phyloP scores from a whole-genome alignment of 139 green algal species.

The Asterochloris sp. region DNA sequence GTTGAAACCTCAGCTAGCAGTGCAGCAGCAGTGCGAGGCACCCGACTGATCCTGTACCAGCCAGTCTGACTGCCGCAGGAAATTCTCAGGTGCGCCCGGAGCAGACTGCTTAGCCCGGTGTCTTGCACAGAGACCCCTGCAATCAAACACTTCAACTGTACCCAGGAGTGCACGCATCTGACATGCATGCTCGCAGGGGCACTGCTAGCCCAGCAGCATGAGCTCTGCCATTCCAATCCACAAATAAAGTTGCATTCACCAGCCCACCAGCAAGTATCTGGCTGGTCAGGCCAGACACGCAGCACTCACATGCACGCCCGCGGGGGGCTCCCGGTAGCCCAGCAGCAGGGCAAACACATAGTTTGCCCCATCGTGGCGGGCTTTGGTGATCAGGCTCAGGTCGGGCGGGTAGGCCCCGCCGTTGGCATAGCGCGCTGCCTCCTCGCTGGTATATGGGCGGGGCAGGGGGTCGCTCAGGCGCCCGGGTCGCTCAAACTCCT shows the following conservation, averaged over 20 bases:
- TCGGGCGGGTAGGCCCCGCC: slow-evolving; percentile 98
- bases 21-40: no score
- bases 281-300: neutral
- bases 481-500: slow-evolving; percentile 92
- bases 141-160: no score
- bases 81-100: no score
- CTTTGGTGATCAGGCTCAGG: slow-evolving; percentile 95
- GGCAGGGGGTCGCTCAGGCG: slow-evolving; percentile 89
- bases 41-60: no score
- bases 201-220: neutral
- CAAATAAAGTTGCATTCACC: neutral
- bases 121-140: no score
- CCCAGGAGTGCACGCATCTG: neutral
- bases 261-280: neutral
- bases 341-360: slow-evolving; percentile 97
- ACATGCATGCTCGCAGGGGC: neutral
- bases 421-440: slow-evolving; percentile 92
- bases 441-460: slow-evolving; percentile 89
- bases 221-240: neutral
- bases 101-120: no score
- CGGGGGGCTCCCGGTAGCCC: slow-evolving; percentile 96
- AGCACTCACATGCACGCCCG: slow-evolving; percentile 75
- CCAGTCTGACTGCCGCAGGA: no score
- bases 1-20: no score
- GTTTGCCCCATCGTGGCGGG: slow-evolving; percentile 95